Evolutionary conservation across 176 grass and related monocot genomes (phyloP), one percentile per base, ranked within the genome.

Genomic region (Leersia perrieri): DNA sequence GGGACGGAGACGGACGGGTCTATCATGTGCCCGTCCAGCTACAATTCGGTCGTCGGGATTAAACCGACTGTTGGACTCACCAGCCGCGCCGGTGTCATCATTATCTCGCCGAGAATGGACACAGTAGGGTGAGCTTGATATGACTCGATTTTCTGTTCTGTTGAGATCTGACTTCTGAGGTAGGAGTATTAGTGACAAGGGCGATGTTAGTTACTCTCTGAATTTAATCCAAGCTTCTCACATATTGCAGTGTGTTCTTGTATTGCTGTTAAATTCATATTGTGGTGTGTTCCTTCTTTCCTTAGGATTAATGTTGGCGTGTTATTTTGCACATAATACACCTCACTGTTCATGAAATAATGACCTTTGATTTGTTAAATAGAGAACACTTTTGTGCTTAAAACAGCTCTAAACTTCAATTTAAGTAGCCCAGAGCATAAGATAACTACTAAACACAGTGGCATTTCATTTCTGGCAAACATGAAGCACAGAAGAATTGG

Each of bases 1-100:
- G 94, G 89, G 68, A 97, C 94, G 1, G 94, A 92, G 63, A 97
- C 91, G 9, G 91, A 97, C 3, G 89, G 87, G 15, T 97, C 91
- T 27, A 94, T 97, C 77, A 97, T 97, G 73, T 97, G 91, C 58
- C 89, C 87, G 5, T 87, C 94, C 30, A 84, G 88, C 73, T 84
- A 70, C 39, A 94, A 97, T 51, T 94, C 94, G 8, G 91, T 94
- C 47, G 89, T 90, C 7, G 94, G 91, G 22, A 92, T 94, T 20
- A 97, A 94, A 66, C 91, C 94, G 0, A 94, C 94, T 3, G 89
- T 94, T 18, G 94, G 89, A 12, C 91, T 94, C 53, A 94, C 91
- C 31, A 97, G 89, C 80, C 87, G 94, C 1, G 85, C 85, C 31
- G 91, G 94, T 15, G 89, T 97, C 80, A 84, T 97, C 57, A 93